These are phyloP conservation scores for Thalassiosira pacifica DNA, from an alignment of 352 stramenopile genomes.

Conservation along the genomic window DNA sequence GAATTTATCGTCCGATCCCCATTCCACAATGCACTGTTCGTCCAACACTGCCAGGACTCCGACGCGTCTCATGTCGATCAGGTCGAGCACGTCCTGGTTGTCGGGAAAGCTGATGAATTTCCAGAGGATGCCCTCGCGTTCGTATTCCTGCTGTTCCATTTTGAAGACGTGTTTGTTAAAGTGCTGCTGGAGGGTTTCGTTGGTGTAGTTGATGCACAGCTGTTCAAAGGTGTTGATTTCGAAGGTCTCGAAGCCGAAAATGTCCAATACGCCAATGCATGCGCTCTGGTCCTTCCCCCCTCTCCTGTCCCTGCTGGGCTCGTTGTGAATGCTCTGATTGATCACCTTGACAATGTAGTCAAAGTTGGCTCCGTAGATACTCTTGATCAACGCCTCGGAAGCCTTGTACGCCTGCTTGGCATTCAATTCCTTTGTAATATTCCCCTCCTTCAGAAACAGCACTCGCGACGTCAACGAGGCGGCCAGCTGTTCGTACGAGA, in stretches of 20 bases:
- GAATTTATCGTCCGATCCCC: conserved; percentile 80
- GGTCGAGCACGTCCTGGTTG: conserved; percentile 87
- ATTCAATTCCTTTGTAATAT: conserved; percentile 66
- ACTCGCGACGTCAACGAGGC: conserved; percentile 54
- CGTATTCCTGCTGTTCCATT: conserved; percentile 85
- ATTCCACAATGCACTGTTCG: conserved; percentile 86
- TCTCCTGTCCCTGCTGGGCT: background rate
- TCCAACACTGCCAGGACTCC: conserved; percentile 83
- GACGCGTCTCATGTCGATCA: conserved; percentile 85
- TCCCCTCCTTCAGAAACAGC: conserved; percentile 59
- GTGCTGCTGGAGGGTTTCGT: conserved; percentile 90
- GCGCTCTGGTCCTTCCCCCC: conserved; percentile 90
- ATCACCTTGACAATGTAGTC: conserved; percentile 77
- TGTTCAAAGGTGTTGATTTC: conserved; percentile 95
- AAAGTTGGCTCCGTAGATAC: conserved; percentile 90
- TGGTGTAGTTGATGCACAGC: conserved; percentile 92
- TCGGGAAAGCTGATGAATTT: conserved; percentile 88
- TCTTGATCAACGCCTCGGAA: conserved; percentile 87
- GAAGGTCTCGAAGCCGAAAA: conserved; percentile 91
- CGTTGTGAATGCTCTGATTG: conserved; percentile 60
- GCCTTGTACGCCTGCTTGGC: conserved; percentile 63
- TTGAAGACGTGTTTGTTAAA: conserved; percentile 90
- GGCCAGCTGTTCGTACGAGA: conserved; percentile 60
- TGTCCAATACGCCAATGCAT: conserved; percentile 86
- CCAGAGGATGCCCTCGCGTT: conserved; percentile 84